Base-by-base conservation (phyloP, 805 yeast species). In the Metschnikowia henanensis region DNA sequence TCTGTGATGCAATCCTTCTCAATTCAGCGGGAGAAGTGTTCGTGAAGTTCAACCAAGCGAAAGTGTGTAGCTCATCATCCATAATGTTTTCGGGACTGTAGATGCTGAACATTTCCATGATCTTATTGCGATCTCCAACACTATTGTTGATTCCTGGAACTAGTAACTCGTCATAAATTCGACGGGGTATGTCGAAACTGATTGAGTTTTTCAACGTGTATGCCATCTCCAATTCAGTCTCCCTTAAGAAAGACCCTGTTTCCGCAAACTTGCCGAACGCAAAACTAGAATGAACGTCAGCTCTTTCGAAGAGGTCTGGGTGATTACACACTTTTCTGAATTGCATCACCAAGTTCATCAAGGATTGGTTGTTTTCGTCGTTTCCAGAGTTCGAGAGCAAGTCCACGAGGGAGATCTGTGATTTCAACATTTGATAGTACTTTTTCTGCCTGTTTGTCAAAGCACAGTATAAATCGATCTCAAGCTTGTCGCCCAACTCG, bases 271-370 rank as follows among this genome's bases (percentile, higher is more conserved):
- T 65, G 4, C 83, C 80, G 57, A 89, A 84, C 19, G 83, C 74
- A 58, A 92, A 84, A 18, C 96, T 87, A 0, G 96, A 87, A 53
- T 76, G 79, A 7, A 92, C 92, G 60, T 91, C 98, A 1, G 98
- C 99, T n/a, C 99, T 98, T 62, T 92, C 98, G 59, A 94, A 94
- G 42, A 92, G 69, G 64, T 94, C 92, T 0, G 98, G 98, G 66
- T 94, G 99, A 61, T 94, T 92, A 63, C 98, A 92, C 64, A 98
- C 92, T 64, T 92, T 92, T 58, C 98, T 77, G 51, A 92, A 73
- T 65, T 92, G 98, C 98, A 92, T 92, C 12, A 92, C 98, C 56
- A 92, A 92, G 60, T 92, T 92, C 45, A 92, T 73, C 49, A 94
- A 70, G 44, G 98, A 75, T 0, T 97, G 90, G 59, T 92, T 92